A percentile compares a stretch with the other conserved stretches of the same genome.
Conservation (phyloP, 305 asterid species). For the Solanum hybrid region DNA sequence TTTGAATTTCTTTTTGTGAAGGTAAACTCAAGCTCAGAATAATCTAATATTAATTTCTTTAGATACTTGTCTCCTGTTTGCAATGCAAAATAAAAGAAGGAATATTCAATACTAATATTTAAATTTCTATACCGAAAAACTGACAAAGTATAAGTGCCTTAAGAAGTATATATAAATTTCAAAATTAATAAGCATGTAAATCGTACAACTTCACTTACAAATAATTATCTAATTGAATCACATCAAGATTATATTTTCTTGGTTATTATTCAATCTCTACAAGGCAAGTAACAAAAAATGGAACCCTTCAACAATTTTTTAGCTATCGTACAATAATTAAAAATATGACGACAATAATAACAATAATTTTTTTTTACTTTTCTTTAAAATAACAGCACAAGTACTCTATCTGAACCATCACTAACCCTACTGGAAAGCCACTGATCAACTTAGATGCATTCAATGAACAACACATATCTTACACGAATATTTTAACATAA, state of each 20-base stretch:
- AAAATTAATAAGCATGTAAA: not conserved
- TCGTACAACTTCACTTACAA: not conserved
- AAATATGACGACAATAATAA: not conserved
- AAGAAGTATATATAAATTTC: not conserved
- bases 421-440: not conserved
- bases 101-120: not conserved
- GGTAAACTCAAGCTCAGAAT: slow-evolving; percentile 32
- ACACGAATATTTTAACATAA: not conserved
- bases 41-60: slow-evolving; percentile 10
- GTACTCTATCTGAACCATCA: not conserved
- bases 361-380: too few relatives aligned
- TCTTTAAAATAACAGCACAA: not conserved
- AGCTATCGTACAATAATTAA: not conserved
- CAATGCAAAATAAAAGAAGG: not conserved
- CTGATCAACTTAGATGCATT: too few relatives aligned
- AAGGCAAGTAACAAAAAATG: not conserved
- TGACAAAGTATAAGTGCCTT: not conserved
- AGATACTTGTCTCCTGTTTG: slow-evolving; percentile 30
- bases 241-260: not conserved
- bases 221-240: not conserved
- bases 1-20: slow-evolving; percentile 10
- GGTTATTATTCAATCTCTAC: not conserved
- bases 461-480: not conserved
- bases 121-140: not conserved
- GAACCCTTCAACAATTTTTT: not conserved